Conservation (phyloP, 768 basidiomycete species). For the Lyophyllum decastes region DNA sequence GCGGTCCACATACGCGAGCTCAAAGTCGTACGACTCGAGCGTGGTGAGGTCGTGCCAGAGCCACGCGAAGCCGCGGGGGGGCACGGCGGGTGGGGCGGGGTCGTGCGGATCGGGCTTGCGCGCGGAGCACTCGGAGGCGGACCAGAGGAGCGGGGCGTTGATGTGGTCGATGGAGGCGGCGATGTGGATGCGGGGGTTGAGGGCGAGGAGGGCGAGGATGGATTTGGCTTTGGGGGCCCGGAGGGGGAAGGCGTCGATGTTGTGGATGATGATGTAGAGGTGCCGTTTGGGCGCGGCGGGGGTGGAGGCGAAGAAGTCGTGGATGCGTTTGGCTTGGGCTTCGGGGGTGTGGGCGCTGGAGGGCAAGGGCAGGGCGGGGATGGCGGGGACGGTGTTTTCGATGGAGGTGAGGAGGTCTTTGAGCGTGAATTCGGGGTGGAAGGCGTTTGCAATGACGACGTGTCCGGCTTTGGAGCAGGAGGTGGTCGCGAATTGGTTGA, state of each 20-base stretch:
- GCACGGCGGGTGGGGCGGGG: slow-evolving; percentile 15
- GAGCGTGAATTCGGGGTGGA: slow-evolving; percentile 65
- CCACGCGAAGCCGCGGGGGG: slow-evolving; percentile 64
- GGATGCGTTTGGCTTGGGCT: slow-evolving; percentile 63
- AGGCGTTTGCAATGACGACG: slow-evolving; percentile 79
- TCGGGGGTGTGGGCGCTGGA: slow-evolving; percentile 52
- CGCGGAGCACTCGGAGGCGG: slow-evolving; percentile 61
- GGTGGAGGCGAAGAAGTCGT: slow-evolving; percentile 55
- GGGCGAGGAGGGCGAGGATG: slow-evolving; percentile 70
- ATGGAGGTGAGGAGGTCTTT: slow-evolving; percentile 70
- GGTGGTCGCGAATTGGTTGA: slow-evolving; percentile 74
- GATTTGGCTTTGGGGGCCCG: slow-evolving; percentile 65
- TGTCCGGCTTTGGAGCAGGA: slow-evolving; percentile 62
- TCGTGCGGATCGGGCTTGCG: slow-evolving; percentile 42
- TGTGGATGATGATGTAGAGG: slow-evolving; percentile 82
- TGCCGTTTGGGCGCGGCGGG: slow-evolving; percentile 25
- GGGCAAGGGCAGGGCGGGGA: slow-evolving; percentile 33
- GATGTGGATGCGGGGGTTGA: slow-evolving; percentile 77
- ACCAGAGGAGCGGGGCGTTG: slow-evolving; percentile 83
- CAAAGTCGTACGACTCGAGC: slow-evolving; percentile 77
- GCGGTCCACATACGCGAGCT: slow-evolving; percentile 69
- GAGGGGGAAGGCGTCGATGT: slow-evolving; percentile 78
- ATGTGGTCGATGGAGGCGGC: slow-evolving; percentile 87
- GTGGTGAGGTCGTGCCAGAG: slow-evolving; percentile 93
- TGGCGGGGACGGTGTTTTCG: slow-evolving; percentile 45